phyloP scores from a whole-genome alignment of 2,329 filamentous ascomycete genomes.

The Botrytis aclada region DNA sequence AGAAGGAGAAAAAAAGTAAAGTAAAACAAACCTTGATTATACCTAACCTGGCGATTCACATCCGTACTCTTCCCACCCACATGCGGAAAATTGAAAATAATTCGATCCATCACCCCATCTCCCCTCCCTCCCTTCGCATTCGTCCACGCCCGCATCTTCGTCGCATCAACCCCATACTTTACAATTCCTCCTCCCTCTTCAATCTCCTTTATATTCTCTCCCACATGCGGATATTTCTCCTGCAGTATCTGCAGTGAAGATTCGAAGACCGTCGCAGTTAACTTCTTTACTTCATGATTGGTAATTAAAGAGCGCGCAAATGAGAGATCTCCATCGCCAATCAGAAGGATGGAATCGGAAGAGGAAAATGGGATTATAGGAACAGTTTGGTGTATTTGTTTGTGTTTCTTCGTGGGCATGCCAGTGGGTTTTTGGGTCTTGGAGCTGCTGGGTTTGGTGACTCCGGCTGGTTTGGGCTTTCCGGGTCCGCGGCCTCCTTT shows the following conservation, averaged over 20 bases:
- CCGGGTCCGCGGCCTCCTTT: background rate
- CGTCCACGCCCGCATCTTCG: conserved; percentile 53
- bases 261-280: conserved; percentile 71
- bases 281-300: conserved; percentile 61
- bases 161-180: conserved; percentile 65
- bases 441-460: background rate
- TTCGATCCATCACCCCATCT: conserved; percentile 61
- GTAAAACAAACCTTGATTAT: conserved; percentile 62
- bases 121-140: conserved; percentile 30
- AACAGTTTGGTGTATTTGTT: conserved; percentile 36
- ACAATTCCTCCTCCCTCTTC: conserved; percentile 46
- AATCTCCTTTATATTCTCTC: conserved; percentile 56
- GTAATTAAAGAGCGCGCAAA: conserved; percentile 66
- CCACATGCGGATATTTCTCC: conserved; percentile 72
- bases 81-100: conserved; percentile 97
- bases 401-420: conserved; percentile 7
- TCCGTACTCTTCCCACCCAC: conserved; percentile 89
- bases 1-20: background rate
- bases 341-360: conserved; percentile 66
- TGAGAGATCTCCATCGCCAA: conserved; percentile 80
- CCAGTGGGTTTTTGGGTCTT: background rate
- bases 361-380: conserved; percentile 66
- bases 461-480: background rate
- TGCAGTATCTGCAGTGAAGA: conserved; percentile 52
- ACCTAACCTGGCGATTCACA: conserved; percentile 88